Conservation (phyloP, 164 flowering plant species). For the Vitis cinerea region DNA sequence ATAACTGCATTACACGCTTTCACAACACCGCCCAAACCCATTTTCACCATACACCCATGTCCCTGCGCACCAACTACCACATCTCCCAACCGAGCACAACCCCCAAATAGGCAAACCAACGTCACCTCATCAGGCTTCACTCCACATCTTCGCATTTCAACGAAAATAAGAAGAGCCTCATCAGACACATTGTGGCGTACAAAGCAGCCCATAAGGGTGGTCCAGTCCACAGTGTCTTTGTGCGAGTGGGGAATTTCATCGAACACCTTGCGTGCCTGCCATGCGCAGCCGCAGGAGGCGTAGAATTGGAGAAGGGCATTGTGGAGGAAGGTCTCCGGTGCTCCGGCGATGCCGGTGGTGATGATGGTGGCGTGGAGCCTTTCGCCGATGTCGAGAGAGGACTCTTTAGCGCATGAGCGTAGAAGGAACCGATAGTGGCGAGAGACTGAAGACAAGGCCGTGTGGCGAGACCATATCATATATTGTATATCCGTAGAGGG, state of each 20-base stretch:
- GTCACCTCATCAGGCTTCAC: slow-evolving; percentile 46
- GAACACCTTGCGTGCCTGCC: slow-evolving; percentile 51
- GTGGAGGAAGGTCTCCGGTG: slow-evolving; percentile 39
- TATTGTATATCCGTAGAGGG: no score
- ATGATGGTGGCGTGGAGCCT: slow-evolving; percentile 52
- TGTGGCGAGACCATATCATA: slow-evolving; percentile 36
- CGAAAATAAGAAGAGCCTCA: slow-evolving; percentile 39
- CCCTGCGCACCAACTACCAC: slow-evolving; percentile 34
- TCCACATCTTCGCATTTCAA: slow-evolving; percentile 29
- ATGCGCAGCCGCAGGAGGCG: slow-evolving; percentile 20
- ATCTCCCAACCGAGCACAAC: slow-evolving; percentile 43
- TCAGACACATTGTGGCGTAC: slow-evolving; percentile 20
- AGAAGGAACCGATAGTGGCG: slow-evolving; percentile 40
- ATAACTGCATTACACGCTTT: slow-evolving; percentile 49
- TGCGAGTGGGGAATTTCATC: slow-evolving; percentile 50
- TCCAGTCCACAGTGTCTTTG: slow-evolving; percentile 66
- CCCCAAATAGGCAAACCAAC: slow-evolving; percentile 41
- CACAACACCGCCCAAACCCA: slow-evolving; percentile 34
- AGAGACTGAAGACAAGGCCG: slow-evolving; percentile 22
- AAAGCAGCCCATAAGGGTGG: slow-evolving; percentile 47
- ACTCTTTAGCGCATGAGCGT: slow-evolving; percentile 35
- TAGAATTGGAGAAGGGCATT: slow-evolving; percentile 60
- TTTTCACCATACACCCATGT: slow-evolving; percentile 42
- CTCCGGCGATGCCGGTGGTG: slow-evolving; percentile 39
- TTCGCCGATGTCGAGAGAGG: slow-evolving; percentile 32